phyloP scores from a whole-genome alignment of 805 yeast species.

The Metschnikowia drakensbergensis region DNA sequence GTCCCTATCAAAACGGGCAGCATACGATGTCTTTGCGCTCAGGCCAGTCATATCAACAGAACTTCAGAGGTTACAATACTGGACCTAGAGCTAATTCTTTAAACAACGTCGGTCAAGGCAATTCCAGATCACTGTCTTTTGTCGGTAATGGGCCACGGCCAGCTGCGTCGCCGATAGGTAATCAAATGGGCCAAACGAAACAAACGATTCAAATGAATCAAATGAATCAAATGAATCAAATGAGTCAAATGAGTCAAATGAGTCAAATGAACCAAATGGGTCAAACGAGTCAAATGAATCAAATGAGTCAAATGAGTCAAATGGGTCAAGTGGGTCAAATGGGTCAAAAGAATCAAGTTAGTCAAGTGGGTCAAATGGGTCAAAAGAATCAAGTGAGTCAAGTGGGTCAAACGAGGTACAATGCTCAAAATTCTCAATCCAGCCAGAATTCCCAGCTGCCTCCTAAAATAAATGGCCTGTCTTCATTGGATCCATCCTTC shows the following conservation, averaged over 20 bases:
- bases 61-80: slow-evolving; percentile 5
- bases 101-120: slow-evolving; percentile 4
- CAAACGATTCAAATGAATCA: not conserved
- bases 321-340: not conserved
- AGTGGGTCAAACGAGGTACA: not conserved
- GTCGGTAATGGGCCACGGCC: not conserved
- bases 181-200: not conserved
- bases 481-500: not conserved
- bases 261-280: not conserved
- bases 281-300: not conserved
- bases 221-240: not conserved
- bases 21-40: slow-evolving; percentile 15
- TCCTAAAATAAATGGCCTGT: not conserved
- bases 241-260: not conserved
- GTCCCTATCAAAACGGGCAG: not conserved
- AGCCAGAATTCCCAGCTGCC: not conserved
- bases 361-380: not conserved
- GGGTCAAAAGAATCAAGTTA: not conserved
- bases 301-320: no score
- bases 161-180: not conserved
- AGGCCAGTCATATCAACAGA: slow-evolving; percentile 5
- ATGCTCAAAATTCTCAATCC: not conserved
- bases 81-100: slow-evolving; percentile 16
- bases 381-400: not conserved
- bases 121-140: slow-evolving; percentile 1